phyloP scores from a whole-genome alignment of 1,139 yeast species.

The Kurtzmaniella natalensis region DNA sequence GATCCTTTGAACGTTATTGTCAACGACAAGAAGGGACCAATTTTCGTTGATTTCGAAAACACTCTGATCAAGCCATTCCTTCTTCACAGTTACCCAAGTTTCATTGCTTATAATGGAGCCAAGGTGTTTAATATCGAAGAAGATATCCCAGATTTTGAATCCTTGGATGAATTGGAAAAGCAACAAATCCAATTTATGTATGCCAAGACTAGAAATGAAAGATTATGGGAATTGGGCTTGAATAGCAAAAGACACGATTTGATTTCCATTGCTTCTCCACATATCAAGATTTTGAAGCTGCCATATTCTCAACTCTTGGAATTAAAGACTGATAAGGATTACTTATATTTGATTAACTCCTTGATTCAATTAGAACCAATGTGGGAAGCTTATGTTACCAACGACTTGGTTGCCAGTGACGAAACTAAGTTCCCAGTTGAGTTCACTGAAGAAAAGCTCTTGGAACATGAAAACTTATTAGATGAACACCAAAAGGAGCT shows the following conservation, averaged over 20 bases:
- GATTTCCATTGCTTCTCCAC: slow-evolving; percentile 77
- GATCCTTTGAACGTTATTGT: slow-evolving; percentile 84
- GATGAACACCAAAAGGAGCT: slow-evolving; percentile 65
- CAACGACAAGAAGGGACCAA: slow-evolving; percentile 33
- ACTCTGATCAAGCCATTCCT: slow-evolving; percentile 77
- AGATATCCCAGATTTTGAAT: slow-evolving; percentile 68
- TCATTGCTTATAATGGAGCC: slow-evolving; percentile 83
- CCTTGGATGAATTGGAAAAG: slow-evolving; percentile 66
- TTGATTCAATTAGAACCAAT: slow-evolving; percentile 70
- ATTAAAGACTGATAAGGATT: slow-evolving; percentile 58
- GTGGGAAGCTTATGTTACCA: slow-evolving; percentile 68
- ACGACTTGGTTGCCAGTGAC: slow-evolving; percentile 48
- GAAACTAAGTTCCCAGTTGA: slow-evolving; percentile 54
- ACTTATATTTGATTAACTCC: slow-evolving; percentile 61
- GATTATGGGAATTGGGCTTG: slow-evolving; percentile 76
- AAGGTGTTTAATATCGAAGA: slow-evolving; percentile 71
- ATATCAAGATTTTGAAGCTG: slow-evolving; percentile 60
- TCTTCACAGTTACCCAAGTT: slow-evolving; percentile 72
- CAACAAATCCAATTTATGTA: slow-evolving; percentile 82
- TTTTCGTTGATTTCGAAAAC: slow-evolving; percentile 78
- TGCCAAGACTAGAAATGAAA: slow-evolving; percentile 86
- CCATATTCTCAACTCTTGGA: slow-evolving; percentile 67
- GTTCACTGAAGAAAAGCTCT: slow-evolving; percentile 51
- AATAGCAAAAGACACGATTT: slow-evolving; percentile 61
- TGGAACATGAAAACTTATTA: slow-evolving; percentile 53